Base-by-base conservation (phyloP, 352 stramenopile genomes). In the Globisporangium cystogenes region DNA sequence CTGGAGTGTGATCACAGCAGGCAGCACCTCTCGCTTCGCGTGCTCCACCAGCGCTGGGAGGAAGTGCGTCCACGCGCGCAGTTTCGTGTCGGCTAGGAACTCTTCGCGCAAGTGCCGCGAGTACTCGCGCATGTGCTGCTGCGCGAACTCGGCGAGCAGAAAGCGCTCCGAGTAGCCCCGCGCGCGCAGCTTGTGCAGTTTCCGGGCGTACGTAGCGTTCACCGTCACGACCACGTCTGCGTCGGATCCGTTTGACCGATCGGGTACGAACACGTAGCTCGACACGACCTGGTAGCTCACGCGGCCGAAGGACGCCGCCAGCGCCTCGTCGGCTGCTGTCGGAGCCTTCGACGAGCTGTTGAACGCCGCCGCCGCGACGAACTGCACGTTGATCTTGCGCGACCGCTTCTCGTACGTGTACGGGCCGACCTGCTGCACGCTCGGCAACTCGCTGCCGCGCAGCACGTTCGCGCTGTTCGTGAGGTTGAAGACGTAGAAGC, bases 401-500 rank as follows among this genome's bases (percentile, higher is more conserved):
- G 74, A 72, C 6, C 51, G 60, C 63, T 87, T 83, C 56, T 78
- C 68, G 74, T 91, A 91, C 36, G 60, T 67, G 53, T 88, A 89
- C 18, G 77, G 78, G 1, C 81, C 81, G 24, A 89, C 49, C 59
- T 91, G 68, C 20, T 74, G 24, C 4, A 89, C 51, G 0, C 46
- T 16, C 0, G 81, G 77, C 27, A 57, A 14, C 10, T 52, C 57
- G 12, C 21, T 51, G 0, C 76, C 73, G 2, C 42, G 36, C 0
- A 88, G 48, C 31, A 91, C 55, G 11, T 58, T 55, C n/a, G 42
- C 53, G 4, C 52, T 65, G 46, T 91, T 89, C 3, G 76, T 85
- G 63, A 91, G 58, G 42, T 91, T 91, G 64, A 74, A 88, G 10
- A 87, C 54, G 52, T 86, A 90, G 29, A 87, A 81, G 51, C 76